Base-by-base conservation (phyloP, 2,329 filamentous ascomycete genomes). In the Sphaerostilbella broomeana region DNA sequence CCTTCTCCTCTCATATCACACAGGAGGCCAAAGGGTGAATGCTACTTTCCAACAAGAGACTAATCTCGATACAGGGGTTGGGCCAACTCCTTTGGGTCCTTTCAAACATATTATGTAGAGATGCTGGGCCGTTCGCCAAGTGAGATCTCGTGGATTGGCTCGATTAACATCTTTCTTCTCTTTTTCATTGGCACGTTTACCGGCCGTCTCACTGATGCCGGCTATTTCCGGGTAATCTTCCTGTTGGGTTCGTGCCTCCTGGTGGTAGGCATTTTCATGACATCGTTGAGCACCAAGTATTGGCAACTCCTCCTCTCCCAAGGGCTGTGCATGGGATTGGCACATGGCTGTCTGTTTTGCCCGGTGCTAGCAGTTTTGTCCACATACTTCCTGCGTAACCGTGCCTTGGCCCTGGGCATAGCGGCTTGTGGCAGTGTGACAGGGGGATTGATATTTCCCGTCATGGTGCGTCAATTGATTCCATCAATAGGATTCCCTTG, bases 331-430 rank as follows among this genome's bases (percentile, higher is more conserved):
- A 58, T 72, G 43, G 77, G 77, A 3, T 35, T 80, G 0, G 79
- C 75, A 2, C 72, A 74, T 44, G 81, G 80, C 3, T 75, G 69
- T 44, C 58, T 84, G 5, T 85, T 82, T 58, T 73, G 79, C 33
- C 77, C 82, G 0, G 67, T 72, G 28, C 68, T 86, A 21, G 75
- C 81, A 2, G 72, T 82, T 4, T 62, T 85, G 2, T 74, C 79
- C 4, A 80, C 81, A 9, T 86, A 85, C 50, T 85, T 84, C 52
- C 63, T 61, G 39, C 67, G 61, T 30, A 72, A 66, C 45, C 67
- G 76, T 31, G 70, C 72, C 1, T 58, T 84, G 3, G 79, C 75
- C 8, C 71, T 84, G 36, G 81, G 80, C 11, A 57, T 84, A 15
- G 68, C 72, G 2, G 77, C 79, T 0, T 68, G 68, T 16, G 81